Evolutionary conservation across 805 yeast genomes (phyloP), one percentile per base, ranked within the genome.

Genomic region (Metschnikowia rubicola): DNA sequence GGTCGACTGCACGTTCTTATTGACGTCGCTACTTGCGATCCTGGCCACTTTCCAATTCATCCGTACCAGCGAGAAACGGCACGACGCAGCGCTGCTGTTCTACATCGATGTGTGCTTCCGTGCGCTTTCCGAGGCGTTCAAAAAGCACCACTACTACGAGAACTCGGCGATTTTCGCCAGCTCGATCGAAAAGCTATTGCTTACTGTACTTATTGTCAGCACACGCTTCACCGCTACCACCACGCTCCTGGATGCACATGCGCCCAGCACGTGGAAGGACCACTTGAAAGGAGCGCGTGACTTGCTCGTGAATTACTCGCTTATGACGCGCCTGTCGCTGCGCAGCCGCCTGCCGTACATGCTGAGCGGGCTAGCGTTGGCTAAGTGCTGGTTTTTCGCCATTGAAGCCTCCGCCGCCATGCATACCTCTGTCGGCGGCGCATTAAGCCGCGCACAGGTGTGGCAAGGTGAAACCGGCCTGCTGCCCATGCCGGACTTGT

Each of bases 361-460:
- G 44, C 48, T 58, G 19, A 55, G 55, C 17, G 65, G 64, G 11
- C 47, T 61, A 12, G 60, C 65, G 5, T 53, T 62, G 3, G 64
- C 66, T 28, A 59, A 59, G 40, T 54, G 57, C 40, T 61, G 65
- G 66, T 62, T 62, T 40, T 61, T 60, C 37, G 65, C 66, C 34
- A 57, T 62, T 26, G 66, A 62, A 39, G 44, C 58, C 6, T 34
- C 57, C 8, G 64, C 64, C 1, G 56, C 56, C 9, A 44, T 61
- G 32, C 57, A 51, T 46, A 43, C 56, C 7, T 15, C 54, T 12
- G 37, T 43, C 6, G 63, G 63, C 11, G 53, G 53, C 10, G 47
- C 39, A 10, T 17, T 30, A 29, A 46, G 51, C 26, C 17, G 46
- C 6, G 40, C 44, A 12, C 12, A 19, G 33, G 44, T 21, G 26